Conservation (phyloP, 805 yeast genomes). For the Myxozyma melibiosi region DNA sequence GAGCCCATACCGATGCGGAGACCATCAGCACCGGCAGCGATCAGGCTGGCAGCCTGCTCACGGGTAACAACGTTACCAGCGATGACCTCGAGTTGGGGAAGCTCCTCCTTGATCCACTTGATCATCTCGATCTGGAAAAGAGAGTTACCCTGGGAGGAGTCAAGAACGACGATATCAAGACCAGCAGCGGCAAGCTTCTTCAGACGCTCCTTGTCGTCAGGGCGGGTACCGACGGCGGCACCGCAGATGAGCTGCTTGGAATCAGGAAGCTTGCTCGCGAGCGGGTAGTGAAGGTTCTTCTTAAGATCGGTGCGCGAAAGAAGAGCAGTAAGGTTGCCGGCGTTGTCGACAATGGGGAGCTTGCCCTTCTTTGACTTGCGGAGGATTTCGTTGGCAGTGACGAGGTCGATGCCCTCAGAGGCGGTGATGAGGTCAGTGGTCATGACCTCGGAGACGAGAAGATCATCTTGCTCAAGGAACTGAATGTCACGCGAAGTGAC, state of each 20-base stretch:
- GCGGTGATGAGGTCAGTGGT: slow-evolving; percentile 86
- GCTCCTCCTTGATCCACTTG: slow-evolving; percentile 80
- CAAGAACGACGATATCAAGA: slow-evolving; percentile 91
- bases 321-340: slow-evolving; percentile 79
- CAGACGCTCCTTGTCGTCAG: slow-evolving; percentile 84
- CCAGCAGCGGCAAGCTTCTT: slow-evolving; percentile 89
- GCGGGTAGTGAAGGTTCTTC: slow-evolving; percentile 91
- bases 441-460: slow-evolving; percentile 78
- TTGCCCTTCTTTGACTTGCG: slow-evolving; percentile 96
- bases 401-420: slow-evolving; percentile 73
- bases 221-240: slow-evolving; percentile 96
- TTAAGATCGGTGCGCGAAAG: slow-evolving; percentile 95
- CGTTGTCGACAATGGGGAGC: slow-evolving; percentile 83
- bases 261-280: slow-evolving; percentile 88
- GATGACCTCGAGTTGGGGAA: slow-evolving; percentile 81
- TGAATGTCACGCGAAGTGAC: slow-evolving; percentile 96
- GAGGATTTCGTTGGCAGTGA: slow-evolving; percentile 87
- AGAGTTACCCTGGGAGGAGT: slow-evolving; percentile 98
- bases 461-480: slow-evolving; percentile 74
- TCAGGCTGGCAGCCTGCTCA: slow-evolving; percentile 96
- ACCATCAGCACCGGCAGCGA: slow-evolving; percentile 96
- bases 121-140: slow-evolving; percentile 92
- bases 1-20: slow-evolving; percentile 99
- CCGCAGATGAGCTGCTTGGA: slow-evolving; percentile 97
- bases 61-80: slow-evolving; percentile 99